Percentiles rank a stretch among this genome's conserved stretches.
phyloP scores from a whole-genome alignment of 202 grass and related monocot genomes.

The Carex arenaria region DNA sequence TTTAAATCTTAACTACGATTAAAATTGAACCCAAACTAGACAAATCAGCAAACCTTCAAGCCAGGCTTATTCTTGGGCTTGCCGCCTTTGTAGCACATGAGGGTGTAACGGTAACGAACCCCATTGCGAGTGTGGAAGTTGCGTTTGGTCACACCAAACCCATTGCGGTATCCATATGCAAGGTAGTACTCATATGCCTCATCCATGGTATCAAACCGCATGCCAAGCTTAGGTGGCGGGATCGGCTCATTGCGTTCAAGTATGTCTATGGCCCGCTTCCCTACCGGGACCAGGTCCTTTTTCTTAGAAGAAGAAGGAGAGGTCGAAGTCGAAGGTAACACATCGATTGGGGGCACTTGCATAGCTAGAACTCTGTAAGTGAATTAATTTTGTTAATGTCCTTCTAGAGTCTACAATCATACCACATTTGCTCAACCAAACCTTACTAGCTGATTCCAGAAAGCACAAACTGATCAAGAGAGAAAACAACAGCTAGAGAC shows the following conservation, averaged over 20 bases:
- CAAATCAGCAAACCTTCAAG: slow-evolving; percentile 39
- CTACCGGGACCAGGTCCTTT: slow-evolving; percentile 1
- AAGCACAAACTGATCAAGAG: neutral
- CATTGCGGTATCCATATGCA: slow-evolving; percentile 66
- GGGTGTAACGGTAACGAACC: slow-evolving; percentile 70
- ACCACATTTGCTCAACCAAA: neutral
- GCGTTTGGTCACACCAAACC: slow-evolving; percentile 74
- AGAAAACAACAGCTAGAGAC: neutral
- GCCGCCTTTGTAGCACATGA: slow-evolving; percentile 85
- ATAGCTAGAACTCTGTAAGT: neutral
- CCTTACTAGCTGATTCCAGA: neutral
- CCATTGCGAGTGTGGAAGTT: slow-evolving; percentile 73
- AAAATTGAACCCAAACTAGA: neutral
- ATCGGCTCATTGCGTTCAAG: slow-evolving; percentile 9
- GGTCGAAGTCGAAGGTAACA: slow-evolving; percentile 1
- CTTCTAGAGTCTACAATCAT: neutral
- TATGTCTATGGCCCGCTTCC: slow-evolving; percentile 21
- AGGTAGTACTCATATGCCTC: slow-evolving; percentile 78
- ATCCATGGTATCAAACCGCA: slow-evolving; percentile 73
- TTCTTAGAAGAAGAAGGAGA: slow-evolving; percentile 20
- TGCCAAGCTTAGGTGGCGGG: slow-evolving; percentile 44
- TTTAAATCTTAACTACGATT: neutral
- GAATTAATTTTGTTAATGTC: neutral
- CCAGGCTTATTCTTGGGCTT: slow-evolving; percentile 81
- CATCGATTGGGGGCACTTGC: neutral